Percentiles rank a stretch among this genome's conserved stretches.
These are phyloP conservation scores for Fusarium coicis DNA, from an alignment of 2,329 filamentous ascomycete genomes.

Conservation along the genomic window DNA sequence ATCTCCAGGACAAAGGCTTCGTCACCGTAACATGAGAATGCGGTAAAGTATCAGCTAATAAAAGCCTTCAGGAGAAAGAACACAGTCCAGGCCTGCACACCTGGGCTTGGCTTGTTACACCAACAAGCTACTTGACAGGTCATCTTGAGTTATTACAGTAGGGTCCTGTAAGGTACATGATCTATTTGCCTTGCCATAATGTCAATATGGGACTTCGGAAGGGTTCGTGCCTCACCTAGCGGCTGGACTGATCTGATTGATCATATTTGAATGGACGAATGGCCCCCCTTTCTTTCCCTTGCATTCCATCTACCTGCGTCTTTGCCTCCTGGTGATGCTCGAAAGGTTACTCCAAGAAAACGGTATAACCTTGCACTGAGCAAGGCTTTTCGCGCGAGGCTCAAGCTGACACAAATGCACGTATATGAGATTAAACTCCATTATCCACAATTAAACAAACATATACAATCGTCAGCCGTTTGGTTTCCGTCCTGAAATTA, in stretches of 20 bases:
- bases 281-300: background rate
- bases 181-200: background rate
- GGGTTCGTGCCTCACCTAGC: background rate
- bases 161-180: background rate
- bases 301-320: no score
- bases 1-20: background rate
- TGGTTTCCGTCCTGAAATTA: background rate
- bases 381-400: background rate
- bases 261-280: background rate
- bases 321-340: background rate
- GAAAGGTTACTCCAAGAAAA: background rate
- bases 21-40: background rate
- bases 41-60: background rate
- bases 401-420: background rate
- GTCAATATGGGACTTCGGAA: background rate
- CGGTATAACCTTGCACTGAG: background rate
- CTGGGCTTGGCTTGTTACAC: background rate
- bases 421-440: background rate
- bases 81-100: background rate
- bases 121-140: background rate
- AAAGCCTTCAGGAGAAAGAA: background rate
- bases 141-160: background rate
- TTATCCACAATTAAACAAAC: background rate
- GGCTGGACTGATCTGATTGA: background rate
- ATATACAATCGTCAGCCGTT: background rate